phyloP scores from a whole-genome alignment of 2,329 filamentous ascomycete genomes.

The Ceratocystiopsis minuta region DNA sequence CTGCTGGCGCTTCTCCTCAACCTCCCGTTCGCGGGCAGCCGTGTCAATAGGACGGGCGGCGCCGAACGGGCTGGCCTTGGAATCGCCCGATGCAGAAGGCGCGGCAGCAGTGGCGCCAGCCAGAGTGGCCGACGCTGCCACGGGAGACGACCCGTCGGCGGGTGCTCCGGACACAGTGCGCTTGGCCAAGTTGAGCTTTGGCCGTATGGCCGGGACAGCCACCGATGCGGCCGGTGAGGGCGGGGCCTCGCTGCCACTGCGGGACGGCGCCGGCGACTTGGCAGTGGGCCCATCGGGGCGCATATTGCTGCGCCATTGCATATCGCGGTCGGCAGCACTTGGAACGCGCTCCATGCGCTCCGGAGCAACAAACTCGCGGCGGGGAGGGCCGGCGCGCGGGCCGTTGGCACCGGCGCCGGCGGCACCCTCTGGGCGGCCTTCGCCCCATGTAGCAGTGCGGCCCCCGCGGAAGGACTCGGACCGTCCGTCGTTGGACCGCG shows the following conservation, averaged over 20 bases:
- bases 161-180: constrained; percentile 66
- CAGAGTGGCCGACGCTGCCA: constrained; percentile 6
- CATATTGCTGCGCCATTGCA: constrained; percentile 85
- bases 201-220: constrained; percentile 41
- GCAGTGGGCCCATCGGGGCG: constrained; percentile 48
- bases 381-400: constrained; percentile 47
- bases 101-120: constrained; percentile 31
- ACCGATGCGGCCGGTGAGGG: constrained; percentile 45
- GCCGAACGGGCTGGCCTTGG: constrained; percentile 86
- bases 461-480: constrained; percentile 41
- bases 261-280: constrained; percentile 47
- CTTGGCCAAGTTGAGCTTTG: constrained; percentile 76
- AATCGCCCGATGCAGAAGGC: constrained; percentile 31
- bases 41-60: constrained; percentile 90
- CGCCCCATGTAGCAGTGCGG: constrained; percentile 59
- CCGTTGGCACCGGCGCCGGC: constrained; percentile 30
- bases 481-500: constrained; percentile 38
- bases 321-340: constrained; percentile 83
- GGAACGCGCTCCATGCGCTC: constrained; percentile 51
- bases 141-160: constrained; percentile 14
- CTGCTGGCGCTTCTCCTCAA: constrained; percentile 72
- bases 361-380: constrained; percentile 45
- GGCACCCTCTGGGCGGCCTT: constrained; percentile 27
- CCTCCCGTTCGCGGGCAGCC: constrained; percentile 67
- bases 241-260: constrained; percentile 58